phyloP scores from a whole-genome alignment of 75 land plant species.

The Pinus albicaulis region DNA sequence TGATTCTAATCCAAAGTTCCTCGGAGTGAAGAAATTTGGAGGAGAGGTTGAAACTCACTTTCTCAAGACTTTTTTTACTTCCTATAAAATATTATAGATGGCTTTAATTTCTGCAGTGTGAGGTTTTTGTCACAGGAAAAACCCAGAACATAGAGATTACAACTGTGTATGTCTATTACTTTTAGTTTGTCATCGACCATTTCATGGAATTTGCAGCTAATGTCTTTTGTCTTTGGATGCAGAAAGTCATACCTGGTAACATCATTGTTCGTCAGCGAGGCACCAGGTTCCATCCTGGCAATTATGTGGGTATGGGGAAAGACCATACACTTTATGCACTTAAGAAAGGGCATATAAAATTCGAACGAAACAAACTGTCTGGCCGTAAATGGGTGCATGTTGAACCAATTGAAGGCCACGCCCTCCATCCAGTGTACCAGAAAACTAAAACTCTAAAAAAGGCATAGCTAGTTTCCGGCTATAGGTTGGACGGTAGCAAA shows the following conservation, averaged over 20 bases:
- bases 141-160: background rate
- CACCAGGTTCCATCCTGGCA: conserved; percentile 89
- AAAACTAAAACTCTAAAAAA: background rate
- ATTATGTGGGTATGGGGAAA: conserved; percentile 95
- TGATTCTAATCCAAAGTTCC: conserved; percentile 80
- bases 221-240: conserved; percentile 21
- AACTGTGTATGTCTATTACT: background rate
- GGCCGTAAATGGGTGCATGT: conserved; percentile 90
- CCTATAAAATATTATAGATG: background rate
- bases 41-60: conserved; percentile 63
- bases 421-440: conserved; percentile 72
- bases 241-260: conserved; percentile 93
- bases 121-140: background rate
- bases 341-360: conserved; percentile 72
- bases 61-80: background rate
- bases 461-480: background rate
- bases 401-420: conserved; percentile 72
- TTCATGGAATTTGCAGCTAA: too few species aligned
- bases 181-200: background rate
- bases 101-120: background rate
- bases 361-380: conserved; percentile 55
- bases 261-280: conserved; percentile 94
- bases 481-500: too few species aligned
- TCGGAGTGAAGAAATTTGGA: conserved; percentile 96
- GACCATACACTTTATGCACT: conserved; percentile 92